Evolutionary conservation across 306 rosid genomes (phyloP).

Genomic region (Castanea mollissima): DNA sequence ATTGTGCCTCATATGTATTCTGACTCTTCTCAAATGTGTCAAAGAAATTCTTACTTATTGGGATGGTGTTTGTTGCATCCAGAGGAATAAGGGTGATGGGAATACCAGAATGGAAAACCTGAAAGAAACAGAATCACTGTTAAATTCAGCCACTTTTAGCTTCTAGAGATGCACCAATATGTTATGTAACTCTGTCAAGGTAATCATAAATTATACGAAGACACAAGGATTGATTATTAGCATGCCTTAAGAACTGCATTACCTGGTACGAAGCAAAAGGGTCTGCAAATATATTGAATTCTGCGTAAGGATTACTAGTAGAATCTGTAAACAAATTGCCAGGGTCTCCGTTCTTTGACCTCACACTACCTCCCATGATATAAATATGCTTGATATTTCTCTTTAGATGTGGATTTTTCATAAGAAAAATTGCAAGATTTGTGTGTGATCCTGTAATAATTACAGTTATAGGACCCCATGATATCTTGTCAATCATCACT

Average conservation of each 20-base stretch:
- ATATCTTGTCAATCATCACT: conserved; percentile 80
- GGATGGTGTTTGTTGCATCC: conserved; percentile 91
- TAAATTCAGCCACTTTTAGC: conserved; percentile 3
- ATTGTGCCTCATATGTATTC: conserved; percentile 72
- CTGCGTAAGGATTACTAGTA: conserved; percentile 78
- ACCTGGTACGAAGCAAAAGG: conserved; percentile 98
- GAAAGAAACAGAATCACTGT: neutral
- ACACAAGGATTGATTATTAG: no score
- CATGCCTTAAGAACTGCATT: neutral
- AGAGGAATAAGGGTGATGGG: conserved; percentile 84
- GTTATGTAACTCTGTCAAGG: neutral
- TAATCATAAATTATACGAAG: neutral
- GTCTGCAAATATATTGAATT: conserved; percentile 82
- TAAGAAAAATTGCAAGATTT: conserved; percentile 75
- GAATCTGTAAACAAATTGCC: conserved; percentile 77
- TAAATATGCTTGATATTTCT: conserved; percentile 76
- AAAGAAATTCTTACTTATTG: conserved; percentile 59
- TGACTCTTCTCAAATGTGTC: conserved; percentile 60
- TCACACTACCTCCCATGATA: conserved; percentile 90
- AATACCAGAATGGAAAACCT: conserved; percentile 95
- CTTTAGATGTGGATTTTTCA: conserved; percentile 75
- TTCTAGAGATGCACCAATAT: neutral
- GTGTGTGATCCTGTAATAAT: conserved; percentile 71
- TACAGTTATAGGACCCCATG: conserved; percentile 67
- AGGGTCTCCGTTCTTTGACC: conserved; percentile 70